These are phyloP conservation scores for Parachaetomium inaequale DNA, from an alignment of 495 filamentous ascomycete species.

Conservation along the genomic window DNA sequence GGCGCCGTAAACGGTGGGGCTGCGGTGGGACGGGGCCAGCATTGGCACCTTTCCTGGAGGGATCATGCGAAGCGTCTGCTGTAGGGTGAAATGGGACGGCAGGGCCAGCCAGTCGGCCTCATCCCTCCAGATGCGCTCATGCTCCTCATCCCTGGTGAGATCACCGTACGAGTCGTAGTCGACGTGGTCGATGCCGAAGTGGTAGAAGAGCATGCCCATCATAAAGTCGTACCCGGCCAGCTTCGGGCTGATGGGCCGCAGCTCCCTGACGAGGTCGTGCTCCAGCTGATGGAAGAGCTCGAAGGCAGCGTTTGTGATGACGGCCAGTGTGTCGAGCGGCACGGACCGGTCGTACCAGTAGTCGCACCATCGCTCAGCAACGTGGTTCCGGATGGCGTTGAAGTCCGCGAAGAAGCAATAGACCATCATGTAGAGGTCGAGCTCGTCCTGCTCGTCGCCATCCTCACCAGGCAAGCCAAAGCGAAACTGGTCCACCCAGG, in stretches of 20 bases:
- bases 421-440: constrained; percentile 34
- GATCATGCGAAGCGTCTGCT: not conserved
- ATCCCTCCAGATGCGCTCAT: constrained; percentile 24
- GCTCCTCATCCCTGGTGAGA: constrained; percentile 8
- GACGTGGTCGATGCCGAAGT: constrained; percentile 26
- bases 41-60: constrained; percentile 27
- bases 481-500: constrained; percentile 25
- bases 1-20: constrained; percentile 22
- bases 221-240: constrained; percentile 27
- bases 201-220: constrained; percentile 26
- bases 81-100: constrained; percentile 10
- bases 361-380: constrained; percentile 31
- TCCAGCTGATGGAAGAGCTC: constrained; percentile 33
- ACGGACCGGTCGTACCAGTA: constrained; percentile 27
- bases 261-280: constrained; percentile 21
- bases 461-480: constrained; percentile 16
- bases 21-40: constrained; percentile 13
- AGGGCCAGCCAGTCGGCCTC: constrained; percentile 29
- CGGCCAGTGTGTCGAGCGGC: constrained; percentile 22
- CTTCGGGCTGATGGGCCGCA: constrained; percentile 11
- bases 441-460: constrained; percentile 27
- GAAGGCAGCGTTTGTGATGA: constrained; percentile 34
- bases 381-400: constrained; percentile 30
- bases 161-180: constrained; percentile 26
- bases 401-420: constrained; percentile 38